Conservation (phyloP, 805 yeast genomes). For the Metschnikowia corniflorae region DNA sequence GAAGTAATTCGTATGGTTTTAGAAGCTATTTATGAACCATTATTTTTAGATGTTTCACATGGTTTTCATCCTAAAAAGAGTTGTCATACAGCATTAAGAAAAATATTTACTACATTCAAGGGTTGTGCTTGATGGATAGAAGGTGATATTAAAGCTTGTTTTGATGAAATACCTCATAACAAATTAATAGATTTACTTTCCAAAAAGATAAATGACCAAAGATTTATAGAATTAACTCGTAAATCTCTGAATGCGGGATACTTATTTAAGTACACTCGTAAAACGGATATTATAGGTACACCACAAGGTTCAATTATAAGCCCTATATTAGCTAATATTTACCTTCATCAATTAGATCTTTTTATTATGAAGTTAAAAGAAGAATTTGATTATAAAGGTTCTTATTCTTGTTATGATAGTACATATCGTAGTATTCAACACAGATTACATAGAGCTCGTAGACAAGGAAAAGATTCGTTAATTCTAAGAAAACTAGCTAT, state of each 20-base stretch:
- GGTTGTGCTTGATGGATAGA: too few species aligned
- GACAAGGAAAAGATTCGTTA: too few species aligned
- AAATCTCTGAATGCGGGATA: not conserved
- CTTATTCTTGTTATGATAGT: not conserved
- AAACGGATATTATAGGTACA: not conserved
- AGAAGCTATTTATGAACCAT: too few species aligned
- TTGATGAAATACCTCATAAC: not conserved
- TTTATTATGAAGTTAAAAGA: not conserved
- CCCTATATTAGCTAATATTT: not conserved
- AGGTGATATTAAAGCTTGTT: not conserved
- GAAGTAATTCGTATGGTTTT: too few species aligned
- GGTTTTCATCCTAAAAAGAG: too few species aligned
- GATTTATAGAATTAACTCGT: not conserved
- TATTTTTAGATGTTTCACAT: too few species aligned
- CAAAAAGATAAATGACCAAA: not conserved
- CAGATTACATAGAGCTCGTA: too few species aligned
- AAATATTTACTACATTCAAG: too few species aligned
- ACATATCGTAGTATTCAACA: not conserved
- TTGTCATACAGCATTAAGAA: too few species aligned
- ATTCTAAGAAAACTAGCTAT: too few species aligned
- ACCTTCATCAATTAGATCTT: not conserved
- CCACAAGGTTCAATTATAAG: not conserved
- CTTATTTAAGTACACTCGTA: not conserved
- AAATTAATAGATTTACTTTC: not conserved
- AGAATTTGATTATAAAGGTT: not conserved